These are phyloP conservation scores for Russula vinacea DNA, from an alignment of 768 basidiomycete genomes.

Conservation along the genomic window DNA sequence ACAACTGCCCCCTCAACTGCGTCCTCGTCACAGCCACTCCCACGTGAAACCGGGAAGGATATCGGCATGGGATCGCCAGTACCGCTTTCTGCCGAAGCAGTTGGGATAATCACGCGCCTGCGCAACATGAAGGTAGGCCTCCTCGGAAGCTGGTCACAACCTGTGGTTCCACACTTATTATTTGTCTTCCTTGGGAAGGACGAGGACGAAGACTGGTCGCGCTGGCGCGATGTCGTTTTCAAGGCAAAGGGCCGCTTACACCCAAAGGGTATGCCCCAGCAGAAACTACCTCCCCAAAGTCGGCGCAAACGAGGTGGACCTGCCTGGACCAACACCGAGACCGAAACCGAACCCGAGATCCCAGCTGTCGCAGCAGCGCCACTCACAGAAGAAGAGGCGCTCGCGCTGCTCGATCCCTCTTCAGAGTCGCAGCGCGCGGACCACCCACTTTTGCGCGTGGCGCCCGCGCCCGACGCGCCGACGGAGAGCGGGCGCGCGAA, in stretches of 20 bases:
- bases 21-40: constrained; percentile 49
- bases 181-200: constrained; percentile 48
- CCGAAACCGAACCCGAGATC: background rate
- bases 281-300: constrained; percentile 60
- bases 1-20: background rate
- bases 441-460: constrained; percentile 19
- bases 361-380: constrained; percentile 35
- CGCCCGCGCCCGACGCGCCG: constrained; percentile 35
- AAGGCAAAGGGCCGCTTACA: constrained; percentile 62
- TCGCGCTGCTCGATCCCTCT: constrained; percentile 35
- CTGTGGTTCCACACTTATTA: constrained; percentile 6
- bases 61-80: constrained; percentile 88
- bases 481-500: constrained; percentile 34
- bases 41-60: constrained; percentile 82
- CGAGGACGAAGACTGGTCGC: constrained; percentile 83
- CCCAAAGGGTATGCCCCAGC: constrained; percentile 40
- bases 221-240: constrained; percentile 84
- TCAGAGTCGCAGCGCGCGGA: constrained; percentile 7
- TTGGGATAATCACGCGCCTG: constrained; percentile 70
- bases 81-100: constrained; percentile 71
- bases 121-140: constrained; percentile 74
- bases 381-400: constrained; percentile 50
- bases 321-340: constrained; percentile 22
- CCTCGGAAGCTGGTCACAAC: background rate
- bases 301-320: constrained; percentile 58